phyloP scores from a whole-genome alignment of 2,329 filamentous ascomycete genomes.

The Aspergillus puulaauensis region DNA sequence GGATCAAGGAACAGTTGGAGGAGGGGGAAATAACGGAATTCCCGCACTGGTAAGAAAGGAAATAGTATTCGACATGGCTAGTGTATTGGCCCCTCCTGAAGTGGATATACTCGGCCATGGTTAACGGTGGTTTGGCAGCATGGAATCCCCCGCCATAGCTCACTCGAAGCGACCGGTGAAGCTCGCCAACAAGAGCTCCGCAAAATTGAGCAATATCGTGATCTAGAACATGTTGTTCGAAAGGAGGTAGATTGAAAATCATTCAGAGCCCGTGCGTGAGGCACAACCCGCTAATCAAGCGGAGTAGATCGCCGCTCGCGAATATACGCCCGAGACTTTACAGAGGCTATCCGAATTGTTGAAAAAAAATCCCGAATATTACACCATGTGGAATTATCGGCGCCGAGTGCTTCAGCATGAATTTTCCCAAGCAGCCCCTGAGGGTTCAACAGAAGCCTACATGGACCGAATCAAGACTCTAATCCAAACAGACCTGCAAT shows the following conservation, averaged over 20 bases:
- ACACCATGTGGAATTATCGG: conserved; percentile 55
- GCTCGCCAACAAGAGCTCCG: conserved; percentile 69
- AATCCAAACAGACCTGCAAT: conserved; percentile 72
- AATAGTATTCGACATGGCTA: conserved; percentile 26
- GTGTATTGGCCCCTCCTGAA: conserved; percentile 23
- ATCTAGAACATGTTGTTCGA: conserved; percentile 67
- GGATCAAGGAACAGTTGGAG: not conserved
- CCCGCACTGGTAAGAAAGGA: not conserved
- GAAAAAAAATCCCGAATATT: conserved; percentile 49
- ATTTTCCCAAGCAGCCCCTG: conserved; percentile 40
- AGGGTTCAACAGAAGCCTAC: conserved; percentile 33
- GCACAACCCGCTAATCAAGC: conserved; percentile 2
- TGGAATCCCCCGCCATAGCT: conserved; percentile 71
- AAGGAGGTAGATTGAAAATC: conserved; percentile 53
- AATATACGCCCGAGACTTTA: conserved; percentile 45
- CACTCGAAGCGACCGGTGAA: conserved; percentile 64
- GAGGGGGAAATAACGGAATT: not conserved
- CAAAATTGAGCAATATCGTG: conserved; percentile 74
- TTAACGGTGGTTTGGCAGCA: conserved; percentile 59
- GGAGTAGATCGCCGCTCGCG: conserved; percentile 37
- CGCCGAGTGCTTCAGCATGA: conserved; percentile 68
- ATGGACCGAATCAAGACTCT: conserved; percentile 49
- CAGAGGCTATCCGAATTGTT: conserved; percentile 45
- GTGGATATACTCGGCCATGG: not conserved
- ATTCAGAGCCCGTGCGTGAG: not conserved